Base-by-base conservation (phyloP, 208 protist genomes). In the Trypanosoma lewisi region DNA sequence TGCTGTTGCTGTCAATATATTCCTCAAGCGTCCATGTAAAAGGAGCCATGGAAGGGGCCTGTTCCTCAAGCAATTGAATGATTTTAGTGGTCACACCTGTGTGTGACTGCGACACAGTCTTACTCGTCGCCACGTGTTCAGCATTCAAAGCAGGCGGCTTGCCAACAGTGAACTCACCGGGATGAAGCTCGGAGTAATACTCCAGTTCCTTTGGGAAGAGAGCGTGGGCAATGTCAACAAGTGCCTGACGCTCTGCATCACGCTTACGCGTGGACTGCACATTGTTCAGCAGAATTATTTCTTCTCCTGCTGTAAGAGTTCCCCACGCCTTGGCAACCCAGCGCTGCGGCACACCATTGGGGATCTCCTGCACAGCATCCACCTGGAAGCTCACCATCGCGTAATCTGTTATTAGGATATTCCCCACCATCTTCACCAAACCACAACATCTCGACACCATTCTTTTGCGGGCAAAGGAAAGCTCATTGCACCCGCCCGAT, bases 1-100 rank as follows among this genome's bases (percentile, higher is more conserved):
- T 23, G 25, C 44, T 55, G 19, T 73, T 57, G 33, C 42, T 48
- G 7, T 30, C 52, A 19, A 33, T 16, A 23, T 59, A 14, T 17
- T 62, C 44, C 39, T 78, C 75, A 17, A 92, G 44, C 16, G 42
- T 58, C 81, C 84, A 91, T 44, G 84, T 63, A 34, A 93, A 64
- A 14, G 89, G 89, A 14, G 74, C 77, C 49, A 82, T 73, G 27
- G 61, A 39, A 5, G 82, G 73, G n/a, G 81, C 72, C 50, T 68
- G 33, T 6, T 57, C 54, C 57, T 89, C 84, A 52, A 93, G 70
- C 44, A 91, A 54, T 34, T 68, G 27, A 3, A 83, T 69, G 28
- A 93, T n/a, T n/a, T n/a, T n/a, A n/a, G n/a, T n/a, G n/a, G n/a
- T n/a, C n/a, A n/a, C n/a, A n/a, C n/a, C n/a, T n/a, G n/a, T n/a